phyloP scores from a whole-genome alignment of 257 asterid genomes.

The Lycium ferocissimum region DNA sequence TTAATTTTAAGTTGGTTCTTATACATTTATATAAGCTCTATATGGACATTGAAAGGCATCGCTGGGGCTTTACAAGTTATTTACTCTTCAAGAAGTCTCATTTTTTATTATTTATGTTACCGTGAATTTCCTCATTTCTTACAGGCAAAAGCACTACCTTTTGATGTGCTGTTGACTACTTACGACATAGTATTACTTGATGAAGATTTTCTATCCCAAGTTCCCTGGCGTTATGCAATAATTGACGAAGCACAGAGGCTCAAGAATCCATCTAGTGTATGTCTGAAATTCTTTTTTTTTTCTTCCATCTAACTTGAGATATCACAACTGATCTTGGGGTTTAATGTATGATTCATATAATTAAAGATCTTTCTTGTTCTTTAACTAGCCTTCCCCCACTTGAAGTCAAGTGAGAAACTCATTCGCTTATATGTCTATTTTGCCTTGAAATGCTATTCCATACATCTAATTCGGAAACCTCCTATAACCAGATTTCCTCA shows the following conservation, averaged over 20 bases:
- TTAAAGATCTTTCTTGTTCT: slow-evolving; percentile 13
- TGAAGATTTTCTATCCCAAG: slow-evolving; percentile 89
- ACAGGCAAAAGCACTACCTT: slow-evolving; percentile 71
- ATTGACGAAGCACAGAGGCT: slow-evolving; percentile 98
- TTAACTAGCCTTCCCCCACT: slow-evolving; percentile 6
- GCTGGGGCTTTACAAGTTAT: not conserved
- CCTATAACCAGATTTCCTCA: not conserved
- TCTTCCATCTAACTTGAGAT: slow-evolving; percentile 1
- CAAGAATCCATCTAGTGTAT: slow-evolving; percentile 86
- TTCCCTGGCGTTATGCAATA: slow-evolving; percentile 83
- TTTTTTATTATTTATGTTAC: slow-evolving; percentile 1
- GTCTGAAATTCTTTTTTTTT: slow-evolving; percentile 35
- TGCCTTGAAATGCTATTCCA: not conserved
- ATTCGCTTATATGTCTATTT: not conserved
- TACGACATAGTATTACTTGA: slow-evolving; percentile 86
- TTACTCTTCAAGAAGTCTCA: slow-evolving; percentile 21
- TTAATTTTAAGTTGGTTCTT: not conserved
- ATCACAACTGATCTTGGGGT: slow-evolving; percentile 6
- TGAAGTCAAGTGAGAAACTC: not conserved
- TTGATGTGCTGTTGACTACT: slow-evolving; percentile 87
- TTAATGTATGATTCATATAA: not conserved
- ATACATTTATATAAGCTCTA: not conserved
- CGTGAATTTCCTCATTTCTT: slow-evolving; percentile 36
- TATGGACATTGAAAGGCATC: not conserved
- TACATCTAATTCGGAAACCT: not conserved